These are phyloP conservation scores for Harrya chromipes DNA, from an alignment of 768 basidiomycete species.

Conservation along the genomic window DNA sequence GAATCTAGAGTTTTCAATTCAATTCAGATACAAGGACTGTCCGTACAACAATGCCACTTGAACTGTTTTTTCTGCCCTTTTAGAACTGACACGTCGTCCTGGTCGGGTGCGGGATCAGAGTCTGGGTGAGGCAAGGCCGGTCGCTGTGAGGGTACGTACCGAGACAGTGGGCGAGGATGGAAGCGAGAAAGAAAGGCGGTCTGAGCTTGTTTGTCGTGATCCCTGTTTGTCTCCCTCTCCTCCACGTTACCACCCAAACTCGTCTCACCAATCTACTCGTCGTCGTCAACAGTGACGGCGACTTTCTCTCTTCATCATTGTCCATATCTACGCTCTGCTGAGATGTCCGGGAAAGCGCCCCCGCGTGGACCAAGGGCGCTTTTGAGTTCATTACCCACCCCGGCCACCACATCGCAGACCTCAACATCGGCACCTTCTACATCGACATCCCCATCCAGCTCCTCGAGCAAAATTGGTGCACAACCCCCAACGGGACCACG, in stretches of 20 bases:
- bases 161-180: slow-evolving; percentile 3
- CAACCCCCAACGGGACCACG: slow-evolving; percentile 66
- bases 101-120: too few relatives aligned
- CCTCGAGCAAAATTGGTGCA: slow-evolving; percentile 45
- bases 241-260: slow-evolving; percentile 10
- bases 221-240: slow-evolving; percentile 19
- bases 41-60: too few relatives aligned
- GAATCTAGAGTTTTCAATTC: too few relatives aligned
- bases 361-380: slow-evolving; percentile 73
- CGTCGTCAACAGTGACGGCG: slow-evolving; percentile 25
- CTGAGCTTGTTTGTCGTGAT: slow-evolving; percentile 16
- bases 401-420: slow-evolving; percentile 25
- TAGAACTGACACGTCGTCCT: too few relatives aligned
- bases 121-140: too few relatives aligned
- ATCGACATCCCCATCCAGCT: slow-evolving; percentile 30
- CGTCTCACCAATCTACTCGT: slow-evolving; percentile 16
- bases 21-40: too few relatives aligned
- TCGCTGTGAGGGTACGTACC: too few relatives aligned
- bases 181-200: slow-evolving; percentile 10
- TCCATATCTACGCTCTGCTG: slow-evolving; percentile 1
- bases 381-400: slow-evolving; percentile 42
- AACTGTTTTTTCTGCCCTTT: too few relatives aligned
- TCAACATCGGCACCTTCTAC: slow-evolving; percentile 34
- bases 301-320: background rate
- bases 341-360: slow-evolving; percentile 77